A percentile compares a stretch with the other conserved stretches of the same genome.
Evolutionary conservation across 345 rosid species (phyloP).

Genomic region (Cardiospermum halicacabum): DNA sequence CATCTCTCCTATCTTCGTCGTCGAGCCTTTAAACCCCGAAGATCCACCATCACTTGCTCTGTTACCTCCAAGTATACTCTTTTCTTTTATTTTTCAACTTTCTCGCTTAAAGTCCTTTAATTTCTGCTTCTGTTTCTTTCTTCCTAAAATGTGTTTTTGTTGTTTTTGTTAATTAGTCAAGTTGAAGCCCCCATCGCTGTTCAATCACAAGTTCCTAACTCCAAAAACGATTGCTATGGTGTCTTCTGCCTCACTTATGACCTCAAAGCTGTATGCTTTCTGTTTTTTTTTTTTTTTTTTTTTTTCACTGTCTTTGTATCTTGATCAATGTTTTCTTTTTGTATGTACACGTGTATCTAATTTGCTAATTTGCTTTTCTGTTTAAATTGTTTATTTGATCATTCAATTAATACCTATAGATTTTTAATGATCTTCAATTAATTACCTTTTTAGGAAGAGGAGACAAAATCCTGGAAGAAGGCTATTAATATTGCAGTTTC

Average conservation of each 20-base stretch:
- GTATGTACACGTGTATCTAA: no score
- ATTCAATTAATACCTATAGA: neutral
- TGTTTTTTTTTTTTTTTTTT: neutral
- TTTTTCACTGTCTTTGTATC: no score
- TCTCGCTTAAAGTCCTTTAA: neutral
- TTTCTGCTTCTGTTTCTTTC: neutral
- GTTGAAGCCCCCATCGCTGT: conserved; percentile 55
- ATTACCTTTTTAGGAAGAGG: conserved; percentile 60
- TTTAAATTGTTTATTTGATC: no score
- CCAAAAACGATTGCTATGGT: conserved; percentile 70
- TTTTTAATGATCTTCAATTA: neutral
- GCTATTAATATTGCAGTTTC: conserved; percentile 72
- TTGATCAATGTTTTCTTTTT: no score
- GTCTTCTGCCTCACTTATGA: conserved; percentile 96
- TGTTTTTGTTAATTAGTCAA: conserved; percentile 25
- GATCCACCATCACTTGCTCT: conserved; percentile 62
- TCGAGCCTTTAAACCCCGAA: conserved; percentile 38
- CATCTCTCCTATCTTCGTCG: conserved; percentile 47
- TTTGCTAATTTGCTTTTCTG: no score
- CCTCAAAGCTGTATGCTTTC: conserved; percentile 66
- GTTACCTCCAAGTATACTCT: conserved; percentile 46
- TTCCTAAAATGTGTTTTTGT: conserved; percentile 1
- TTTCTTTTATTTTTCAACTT: neutral
- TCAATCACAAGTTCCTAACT: conserved; percentile 34
- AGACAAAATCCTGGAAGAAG: conserved; percentile 93